Percentiles rank a stretch among this genome's conserved stretches.
These are phyloP conservation scores for Aureobasidium vineae DNA, from an alignment of 2,329 filamentous ascomycete genomes.

Conservation along the genomic window DNA sequence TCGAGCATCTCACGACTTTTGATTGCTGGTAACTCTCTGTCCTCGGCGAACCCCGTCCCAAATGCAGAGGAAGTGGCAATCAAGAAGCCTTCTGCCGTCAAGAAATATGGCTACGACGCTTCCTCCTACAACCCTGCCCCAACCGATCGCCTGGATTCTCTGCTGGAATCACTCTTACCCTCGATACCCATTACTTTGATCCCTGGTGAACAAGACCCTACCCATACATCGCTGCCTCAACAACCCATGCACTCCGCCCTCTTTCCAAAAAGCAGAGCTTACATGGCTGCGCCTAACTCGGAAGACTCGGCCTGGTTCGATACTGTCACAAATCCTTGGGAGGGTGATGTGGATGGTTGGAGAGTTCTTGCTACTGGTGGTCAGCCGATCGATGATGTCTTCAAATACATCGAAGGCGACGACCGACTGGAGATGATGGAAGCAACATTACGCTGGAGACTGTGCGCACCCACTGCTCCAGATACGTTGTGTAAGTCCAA, in stretches of 20 bases:
- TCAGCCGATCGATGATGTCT: conserved; percentile 90
- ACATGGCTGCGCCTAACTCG: conserved; percentile 46
- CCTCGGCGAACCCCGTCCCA: conserved; percentile 48
- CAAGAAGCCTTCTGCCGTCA: conserved; percentile 52
- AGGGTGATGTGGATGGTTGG: conserved; percentile 88
- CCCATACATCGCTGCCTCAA: conserved; percentile 85
- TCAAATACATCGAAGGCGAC: conserved; percentile 80
- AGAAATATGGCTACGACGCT: conserved; percentile 94
- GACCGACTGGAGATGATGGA: conserved; percentile 88
- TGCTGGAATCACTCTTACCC: conserved; percentile 76
- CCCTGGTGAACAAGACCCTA: conserved; percentile 79
- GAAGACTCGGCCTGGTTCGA: conserved; percentile 71
- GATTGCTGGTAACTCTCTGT: conserved; percentile 86
- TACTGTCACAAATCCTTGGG: conserved; percentile 88
- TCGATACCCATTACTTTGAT: conserved; percentile 86
- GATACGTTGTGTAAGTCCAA: conserved; percentile 82
- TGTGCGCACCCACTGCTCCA: conserved; percentile 87
- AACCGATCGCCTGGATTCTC: conserved; percentile 77
- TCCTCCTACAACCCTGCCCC: conserved; percentile 83
- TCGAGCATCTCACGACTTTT: conserved; percentile 77
- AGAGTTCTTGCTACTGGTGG: conserved; percentile 81
- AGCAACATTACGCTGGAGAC: conserved; percentile 87
- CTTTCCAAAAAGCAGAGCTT: conserved; percentile 74
- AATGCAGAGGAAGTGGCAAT: conserved; percentile 47
- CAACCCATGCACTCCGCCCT: conserved; percentile 91